Percentiles rank a stretch among this genome's conserved stretches.
phyloP scores from a whole-genome alignment of 83 land plant genomes.

The Picea engelmannii region DNA sequence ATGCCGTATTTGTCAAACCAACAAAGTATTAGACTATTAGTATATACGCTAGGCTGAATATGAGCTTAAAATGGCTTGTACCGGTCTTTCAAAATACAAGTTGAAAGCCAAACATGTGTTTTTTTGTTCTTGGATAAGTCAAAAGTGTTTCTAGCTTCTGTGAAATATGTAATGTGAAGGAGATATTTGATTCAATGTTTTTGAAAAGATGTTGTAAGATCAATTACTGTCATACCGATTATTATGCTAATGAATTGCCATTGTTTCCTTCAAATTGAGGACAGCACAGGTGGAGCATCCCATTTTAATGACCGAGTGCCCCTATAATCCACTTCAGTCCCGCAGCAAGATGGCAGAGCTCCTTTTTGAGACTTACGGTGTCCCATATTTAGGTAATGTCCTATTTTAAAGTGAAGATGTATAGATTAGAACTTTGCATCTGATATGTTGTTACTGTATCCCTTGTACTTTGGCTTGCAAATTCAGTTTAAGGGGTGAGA shows the following conservation, averaged over 20 bases:
- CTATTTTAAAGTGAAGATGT: slow-evolving; percentile 2
- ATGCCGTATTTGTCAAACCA: no score
- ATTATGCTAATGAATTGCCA: not conserved
- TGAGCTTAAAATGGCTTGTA: not conserved
- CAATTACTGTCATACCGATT: not conserved
- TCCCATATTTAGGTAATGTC: slow-evolving; percentile 85
- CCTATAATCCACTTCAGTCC: slow-evolving; percentile 88
- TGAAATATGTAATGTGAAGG: not conserved
- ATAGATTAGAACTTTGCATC: not conserved
- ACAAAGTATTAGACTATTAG: no score
- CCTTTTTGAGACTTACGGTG: slow-evolving; percentile 93
- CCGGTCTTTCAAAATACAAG: not conserved
- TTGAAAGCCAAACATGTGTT: not conserved
- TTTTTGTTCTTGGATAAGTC: not conserved
- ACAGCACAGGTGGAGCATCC: slow-evolving; percentile 93
- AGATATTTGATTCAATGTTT: slow-evolving; percentile 1
- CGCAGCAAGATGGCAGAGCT: slow-evolving; percentile 98
- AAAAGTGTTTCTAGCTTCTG: not conserved
- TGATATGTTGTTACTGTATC: not conserved
- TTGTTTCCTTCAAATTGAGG: slow-evolving; percentile 16
- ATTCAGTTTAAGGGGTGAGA: not conserved
- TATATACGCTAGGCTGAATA: not conserved
- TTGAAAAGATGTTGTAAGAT: not conserved
- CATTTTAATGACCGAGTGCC: slow-evolving; percentile 89
- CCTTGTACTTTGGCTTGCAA: not conserved